Evolutionary conservation across 768 basidiomycete species (phyloP), one percentile per base, ranked within the genome.

Genomic region (Amanita brunnescens): DNA sequence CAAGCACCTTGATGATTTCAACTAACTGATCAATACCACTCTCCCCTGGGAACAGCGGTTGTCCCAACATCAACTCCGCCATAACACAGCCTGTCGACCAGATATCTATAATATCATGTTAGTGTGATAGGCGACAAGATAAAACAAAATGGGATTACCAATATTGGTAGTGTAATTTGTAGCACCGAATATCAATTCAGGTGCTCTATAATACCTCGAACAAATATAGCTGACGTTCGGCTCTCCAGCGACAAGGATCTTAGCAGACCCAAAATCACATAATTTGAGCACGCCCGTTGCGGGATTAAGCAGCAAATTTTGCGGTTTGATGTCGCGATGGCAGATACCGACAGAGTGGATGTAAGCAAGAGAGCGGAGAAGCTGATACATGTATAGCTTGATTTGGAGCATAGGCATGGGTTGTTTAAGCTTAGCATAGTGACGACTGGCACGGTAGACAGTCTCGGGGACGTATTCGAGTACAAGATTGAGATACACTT

Each of bases 1-100:
- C 96, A 49, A 99, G 81, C 39, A 99, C 93, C 69, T 99, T 99
- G 84, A 99, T 99, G 61, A 99, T 99, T 72, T 99, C 96, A 52
- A 99, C 96, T 62, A 99, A 68, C 72, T 99, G 96, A 71, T 99
- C 96, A 62, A 99, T 99, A 20, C 95, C 94, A 64, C 88, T 91
- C 73, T 99, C 96, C 54, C 96, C 96, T 2, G 96, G 96, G 81
- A 99, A 99, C 50, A 99, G 77, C 24, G 96, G 96, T 65, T 98
- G 95, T 18, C 96, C 96, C 52, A 98, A 76, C 94, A 99, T 98
- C 66, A 99, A 69, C 76, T 99, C 96, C 20, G 96, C 96, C 96
- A 99, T 99, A 50, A 99, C 96, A 72, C 96, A 99, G 32, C 96
- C 96, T 37, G 95, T 98, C 62, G 94, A 97, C 96, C 96, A 99